phyloP scores from a whole-genome alignment of 106 monocot genomes.

The Amphibolis antarctica region DNA sequence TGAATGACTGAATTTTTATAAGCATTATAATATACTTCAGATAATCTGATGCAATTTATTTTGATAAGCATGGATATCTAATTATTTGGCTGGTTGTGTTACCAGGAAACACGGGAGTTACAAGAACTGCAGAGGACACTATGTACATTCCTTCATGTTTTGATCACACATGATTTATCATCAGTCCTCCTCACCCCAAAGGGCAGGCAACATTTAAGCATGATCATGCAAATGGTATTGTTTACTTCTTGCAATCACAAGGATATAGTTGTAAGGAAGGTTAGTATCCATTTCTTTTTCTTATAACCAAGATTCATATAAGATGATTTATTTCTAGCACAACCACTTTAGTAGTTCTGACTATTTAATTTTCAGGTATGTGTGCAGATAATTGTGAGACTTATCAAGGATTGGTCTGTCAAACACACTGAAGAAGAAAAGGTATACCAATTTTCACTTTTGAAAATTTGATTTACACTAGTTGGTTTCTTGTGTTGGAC shows the following conservation, averaged over 20 bases:
- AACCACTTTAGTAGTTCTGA: neutral
- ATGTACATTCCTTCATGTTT: conserved; percentile 83
- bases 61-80: neutral
- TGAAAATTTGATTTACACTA: neutral
- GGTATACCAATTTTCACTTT: conserved; percentile 23
- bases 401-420: conserved; percentile 81
- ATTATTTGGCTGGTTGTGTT: neutral
- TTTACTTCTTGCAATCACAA: conserved; percentile 67
- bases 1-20: too few species aligned
- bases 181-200: conserved; percentile 59
- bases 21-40: too few species aligned
- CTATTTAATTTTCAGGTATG: conserved; percentile 37
- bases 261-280: conserved; percentile 77
- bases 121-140: conserved; percentile 73
- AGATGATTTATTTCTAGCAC: neutral
- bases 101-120: conserved; percentile 82
- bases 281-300: conserved; percentile 4
- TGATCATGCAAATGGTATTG: conserved; percentile 60
- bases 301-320: neutral
- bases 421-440: conserved; percentile 59
- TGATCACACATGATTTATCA: conserved; percentile 69
- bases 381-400: conserved; percentile 71
- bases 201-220: conserved; percentile 49
- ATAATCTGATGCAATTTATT: neutral
- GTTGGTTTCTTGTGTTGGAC: neutral